Conservation (phyloP, 2,329 filamentous ascomycete species). For the Aspergillus alliaceus region DNA sequence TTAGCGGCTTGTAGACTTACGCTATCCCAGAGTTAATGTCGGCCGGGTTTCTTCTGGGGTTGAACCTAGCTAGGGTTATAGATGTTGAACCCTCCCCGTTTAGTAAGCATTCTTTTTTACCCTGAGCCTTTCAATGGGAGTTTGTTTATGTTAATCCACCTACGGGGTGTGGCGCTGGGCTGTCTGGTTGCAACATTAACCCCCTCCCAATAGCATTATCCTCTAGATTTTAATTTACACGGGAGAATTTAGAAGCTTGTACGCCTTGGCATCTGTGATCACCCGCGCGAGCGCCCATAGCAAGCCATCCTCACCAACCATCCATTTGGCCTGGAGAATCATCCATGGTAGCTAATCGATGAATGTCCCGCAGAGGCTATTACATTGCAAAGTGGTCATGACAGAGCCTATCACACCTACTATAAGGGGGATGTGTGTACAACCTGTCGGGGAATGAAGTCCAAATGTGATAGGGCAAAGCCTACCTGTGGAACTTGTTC, state of each 20-base stretch:
- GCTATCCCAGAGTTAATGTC: too few relatives aligned
- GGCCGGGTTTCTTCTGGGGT: too few relatives aligned
- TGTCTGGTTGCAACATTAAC: neutral
- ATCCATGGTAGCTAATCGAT: neutral
- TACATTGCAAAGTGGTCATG: neutral
- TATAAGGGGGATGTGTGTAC: slow-evolving; percentile 88
- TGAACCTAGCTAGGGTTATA: too few relatives aligned
- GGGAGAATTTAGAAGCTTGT: neutral
- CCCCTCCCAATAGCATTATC: neutral
- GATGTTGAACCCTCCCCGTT: too few relatives aligned
- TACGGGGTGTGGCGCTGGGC: neutral
- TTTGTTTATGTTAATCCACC: too few relatives aligned
- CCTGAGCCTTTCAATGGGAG: too few relatives aligned
- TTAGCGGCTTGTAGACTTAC: too few relatives aligned
- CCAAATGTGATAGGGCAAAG: slow-evolving; percentile 81
- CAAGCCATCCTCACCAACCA: neutral
- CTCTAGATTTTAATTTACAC: neutral
- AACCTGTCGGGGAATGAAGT: slow-evolving; percentile 86
- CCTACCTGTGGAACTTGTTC: slow-evolving; percentile 88
- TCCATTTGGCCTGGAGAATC: neutral
- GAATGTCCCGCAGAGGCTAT: neutral
- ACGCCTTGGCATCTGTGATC: neutral
- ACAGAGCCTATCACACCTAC: neutral
- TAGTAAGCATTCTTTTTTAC: too few relatives aligned
- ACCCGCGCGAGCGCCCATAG: neutral